These are phyloP conservation scores for Beta lomatogona DNA, from an alignment of 179 eudicot species.

Conservation along the genomic window DNA sequence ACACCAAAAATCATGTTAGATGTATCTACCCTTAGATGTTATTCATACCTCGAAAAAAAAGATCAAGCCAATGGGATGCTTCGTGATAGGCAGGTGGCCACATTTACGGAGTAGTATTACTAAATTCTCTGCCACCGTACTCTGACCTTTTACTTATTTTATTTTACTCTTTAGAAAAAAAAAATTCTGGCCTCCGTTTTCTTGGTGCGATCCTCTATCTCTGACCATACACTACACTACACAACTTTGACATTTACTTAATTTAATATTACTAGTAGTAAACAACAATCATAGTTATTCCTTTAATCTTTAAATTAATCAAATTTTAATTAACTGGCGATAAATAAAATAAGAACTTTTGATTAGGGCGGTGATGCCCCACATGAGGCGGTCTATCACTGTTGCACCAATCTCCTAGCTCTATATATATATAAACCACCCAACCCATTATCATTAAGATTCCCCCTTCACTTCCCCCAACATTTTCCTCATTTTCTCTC, in stretches of 20 bases:
- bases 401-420: slow-evolving; percentile 16
- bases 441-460: slow-evolving; percentile 13
- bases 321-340: background rate
- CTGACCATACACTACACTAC: background rate
- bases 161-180: background rate
- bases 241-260: slow-evolving; percentile 13
- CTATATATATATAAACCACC: slow-evolving; percentile 6
- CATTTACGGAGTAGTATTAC: background rate
- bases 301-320: background rate
- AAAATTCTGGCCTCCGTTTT: background rate
- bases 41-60: too few relatives aligned
- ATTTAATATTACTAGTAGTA: background rate
- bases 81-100: background rate
- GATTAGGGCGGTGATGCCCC: slow-evolving; percentile 34
- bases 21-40: fast-evolving
- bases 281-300: background rate
- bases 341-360: background rate
- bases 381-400: slow-evolving; percentile 27
- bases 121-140: too few relatives aligned
- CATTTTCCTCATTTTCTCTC: background rate
- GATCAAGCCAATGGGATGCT: background rate
- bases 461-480: slow-evolving; percentile 13
- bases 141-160: background rate
- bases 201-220: slow-evolving; percentile 3
- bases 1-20: too few relatives aligned